A percentile compares a stretch with the other conserved stretches of the same genome.
phyloP scores from a whole-genome alignment of 257 asterid genomes.

The Eustoma russellianum region DNA sequence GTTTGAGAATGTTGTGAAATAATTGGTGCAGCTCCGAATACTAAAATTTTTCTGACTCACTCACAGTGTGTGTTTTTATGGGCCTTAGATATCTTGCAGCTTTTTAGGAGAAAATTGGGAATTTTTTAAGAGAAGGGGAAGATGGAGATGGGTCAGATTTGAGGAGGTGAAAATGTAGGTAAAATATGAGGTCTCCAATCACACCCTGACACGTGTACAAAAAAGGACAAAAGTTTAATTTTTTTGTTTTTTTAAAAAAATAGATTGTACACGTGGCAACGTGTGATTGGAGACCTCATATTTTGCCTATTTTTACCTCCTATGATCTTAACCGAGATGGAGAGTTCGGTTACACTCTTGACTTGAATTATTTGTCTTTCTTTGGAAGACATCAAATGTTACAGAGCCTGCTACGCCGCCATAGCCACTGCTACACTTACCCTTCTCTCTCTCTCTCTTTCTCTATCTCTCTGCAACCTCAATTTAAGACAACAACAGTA shows the following conservation, averaged over 20 bases:
- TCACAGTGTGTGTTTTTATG: conserved; percentile 11
- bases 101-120: conserved; percentile 23
- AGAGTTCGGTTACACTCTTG: conserved; percentile 9
- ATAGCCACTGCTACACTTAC: conserved; percentile 56
- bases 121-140: conserved; percentile 24
- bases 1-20: conserved; percentile 1
- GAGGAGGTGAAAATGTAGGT: no score
- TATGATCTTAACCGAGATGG: no score
- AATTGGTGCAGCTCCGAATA: neutral
- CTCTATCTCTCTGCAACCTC: conserved; percentile 34
- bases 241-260: no score
- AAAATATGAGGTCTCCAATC: no score
- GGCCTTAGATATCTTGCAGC: conserved; percentile 29
- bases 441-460: no score
- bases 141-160: no score
- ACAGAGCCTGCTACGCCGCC: conserved; percentile 99
- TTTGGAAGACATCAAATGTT: conserved; percentile 53
- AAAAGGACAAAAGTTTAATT: no score
- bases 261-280: no score
- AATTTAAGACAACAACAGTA: conserved; percentile 55
- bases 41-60: conserved; percentile 11
- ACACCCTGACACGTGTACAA: no score
- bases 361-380: conserved; percentile 22
- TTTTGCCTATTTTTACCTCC: no score
- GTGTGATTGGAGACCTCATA: no score